A percentile compares a stretch with the other conserved stretches of the same genome.
These are phyloP conservation scores for Sporothrix phasma DNA, from an alignment of 2,329 filamentous ascomycete species.

Conservation along the genomic window DNA sequence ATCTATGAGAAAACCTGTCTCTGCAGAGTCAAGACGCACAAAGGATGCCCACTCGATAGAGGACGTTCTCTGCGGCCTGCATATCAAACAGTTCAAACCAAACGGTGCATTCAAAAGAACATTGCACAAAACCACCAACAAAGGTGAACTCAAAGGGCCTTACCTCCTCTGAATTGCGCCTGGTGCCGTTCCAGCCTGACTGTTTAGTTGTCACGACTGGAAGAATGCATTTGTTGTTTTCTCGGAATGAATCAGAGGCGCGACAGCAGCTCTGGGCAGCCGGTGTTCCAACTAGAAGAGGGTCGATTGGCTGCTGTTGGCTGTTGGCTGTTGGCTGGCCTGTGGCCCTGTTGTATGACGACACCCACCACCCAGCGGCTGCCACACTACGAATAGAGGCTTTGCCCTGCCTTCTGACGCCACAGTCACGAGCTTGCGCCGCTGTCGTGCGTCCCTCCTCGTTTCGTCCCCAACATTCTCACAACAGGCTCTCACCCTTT, in stretches of 20 bases:
- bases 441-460: neutral
- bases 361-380: neutral
- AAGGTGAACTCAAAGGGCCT: neutral
- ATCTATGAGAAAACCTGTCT: no score
- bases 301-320: neutral
- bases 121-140: no score
- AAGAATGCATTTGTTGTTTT: neutral
- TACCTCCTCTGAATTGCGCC: neutral
- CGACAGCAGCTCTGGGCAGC: neutral
- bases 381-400: neutral
- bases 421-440: constrained; percentile 5
- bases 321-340: no score
- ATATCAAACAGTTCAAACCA: no score
- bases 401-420: neutral
- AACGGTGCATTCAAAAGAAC: no score
- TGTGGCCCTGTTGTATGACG: constrained; percentile 2
- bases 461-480: neutral
- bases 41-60: no score
- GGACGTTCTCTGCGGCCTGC: no score
- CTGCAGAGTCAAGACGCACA: no score
- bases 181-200: neutral
- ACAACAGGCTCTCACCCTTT: neutral
- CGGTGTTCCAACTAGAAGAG: neutral
- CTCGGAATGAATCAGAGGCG: neutral
- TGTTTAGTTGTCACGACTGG: neutral